Conservation (phyloP, 208 protist species). For the Leishmania mexicana region DNA sequence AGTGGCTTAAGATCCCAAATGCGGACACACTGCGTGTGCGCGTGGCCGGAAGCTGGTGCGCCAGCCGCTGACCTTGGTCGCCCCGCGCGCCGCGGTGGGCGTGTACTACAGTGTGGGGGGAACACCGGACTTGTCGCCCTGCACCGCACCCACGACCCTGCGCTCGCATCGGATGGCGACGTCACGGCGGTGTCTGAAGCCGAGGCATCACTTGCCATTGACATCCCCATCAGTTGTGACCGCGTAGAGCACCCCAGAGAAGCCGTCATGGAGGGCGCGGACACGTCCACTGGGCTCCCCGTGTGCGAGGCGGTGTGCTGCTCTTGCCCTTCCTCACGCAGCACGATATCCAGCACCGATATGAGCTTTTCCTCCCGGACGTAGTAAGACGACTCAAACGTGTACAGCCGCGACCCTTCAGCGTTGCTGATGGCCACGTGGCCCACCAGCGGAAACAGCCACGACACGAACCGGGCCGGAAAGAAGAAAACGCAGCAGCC, state of each 20-base stretch:
- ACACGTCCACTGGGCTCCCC: neutral
- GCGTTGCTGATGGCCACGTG: slow-evolving; percentile 84
- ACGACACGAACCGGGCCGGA: slow-evolving; percentile 76
- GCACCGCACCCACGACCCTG: neutral
- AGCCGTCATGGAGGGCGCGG: neutral
- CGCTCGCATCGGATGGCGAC: slow-evolving; percentile 11
- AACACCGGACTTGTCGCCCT: slow-evolving; percentile 16
- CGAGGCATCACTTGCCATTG: slow-evolving; percentile 21
- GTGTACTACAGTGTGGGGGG: slow-evolving; percentile 8
- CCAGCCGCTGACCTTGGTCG: slow-evolving; percentile 4
- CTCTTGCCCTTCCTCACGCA: slow-evolving; percentile 19
- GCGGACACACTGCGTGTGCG: slow-evolving; percentile 42
- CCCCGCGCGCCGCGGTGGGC: slow-evolving; percentile 22
- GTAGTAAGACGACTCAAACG: slow-evolving; percentile 70
- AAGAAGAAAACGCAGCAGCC: slow-evolving; percentile 91
- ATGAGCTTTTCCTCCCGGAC: slow-evolving; percentile 64
- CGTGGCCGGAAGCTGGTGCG: slow-evolving; percentile 32
- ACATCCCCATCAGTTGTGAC: slow-evolving; percentile 2
- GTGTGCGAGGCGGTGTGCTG: neutral
- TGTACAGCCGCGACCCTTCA: slow-evolving; percentile 71
- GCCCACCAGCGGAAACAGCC: slow-evolving; percentile 78
- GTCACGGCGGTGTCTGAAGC: slow-evolving; percentile 19
- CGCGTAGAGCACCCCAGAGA: slow-evolving; percentile 2
- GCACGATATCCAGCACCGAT: slow-evolving; percentile 41
- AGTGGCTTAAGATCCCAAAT: slow-evolving; percentile 73